Percentiles rank a stretch among this genome's conserved stretches.
phyloP scores from a whole-genome alignment of 2,329 filamentous ascomycete species.

The Coniosporium tulheliwenetii region DNA sequence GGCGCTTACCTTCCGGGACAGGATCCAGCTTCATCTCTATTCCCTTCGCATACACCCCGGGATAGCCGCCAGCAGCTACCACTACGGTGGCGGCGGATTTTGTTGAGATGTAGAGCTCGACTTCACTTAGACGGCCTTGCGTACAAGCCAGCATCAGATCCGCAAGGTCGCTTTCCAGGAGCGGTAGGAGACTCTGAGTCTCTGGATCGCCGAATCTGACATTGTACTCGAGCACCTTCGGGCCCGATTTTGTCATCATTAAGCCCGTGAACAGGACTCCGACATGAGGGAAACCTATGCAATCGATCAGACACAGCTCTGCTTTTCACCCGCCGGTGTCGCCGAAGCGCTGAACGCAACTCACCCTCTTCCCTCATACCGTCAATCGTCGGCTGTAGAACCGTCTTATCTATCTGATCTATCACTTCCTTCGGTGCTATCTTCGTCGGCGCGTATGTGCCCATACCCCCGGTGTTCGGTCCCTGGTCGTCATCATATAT shows the following conservation, averaged over 20 bases:
- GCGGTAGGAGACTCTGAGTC: conserved; percentile 69
- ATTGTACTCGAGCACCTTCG: conserved; percentile 83
- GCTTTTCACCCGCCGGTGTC: too few species aligned
- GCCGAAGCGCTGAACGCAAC: conserved; percentile 1
- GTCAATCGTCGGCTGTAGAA: conserved; percentile 78
- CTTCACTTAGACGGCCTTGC: conserved; percentile 51
- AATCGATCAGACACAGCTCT: too few species aligned
- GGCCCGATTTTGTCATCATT: conserved; percentile 73
- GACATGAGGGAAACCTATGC: conserved; percentile 14
- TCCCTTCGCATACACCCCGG: conserved; percentile 71
- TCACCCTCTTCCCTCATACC: conserved; percentile 68
- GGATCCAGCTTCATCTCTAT: conserved; percentile 41
- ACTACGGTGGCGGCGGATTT: conserved; percentile 82
- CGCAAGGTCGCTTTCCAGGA: conserved; percentile 75
- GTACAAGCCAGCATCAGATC: conserved; percentile 79
- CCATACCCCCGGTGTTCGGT: conserved; percentile 95
- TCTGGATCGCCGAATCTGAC: conserved; percentile 87
- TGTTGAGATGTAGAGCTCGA: conserved; percentile 11
- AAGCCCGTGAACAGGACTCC: conserved; percentile 79
- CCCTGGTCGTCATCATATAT: conserved; percentile 82
- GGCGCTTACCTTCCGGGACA: conserved; percentile 27
- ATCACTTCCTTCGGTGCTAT: conserved; percentile 44
- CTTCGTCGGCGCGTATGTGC: conserved; percentile 71
- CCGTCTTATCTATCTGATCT: conserved; percentile 59
- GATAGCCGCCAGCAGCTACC: conserved; percentile 85